These are phyloP conservation scores for Ilex asprella DNA, from an alignment of 257 asterid species.

Conservation along the genomic window DNA sequence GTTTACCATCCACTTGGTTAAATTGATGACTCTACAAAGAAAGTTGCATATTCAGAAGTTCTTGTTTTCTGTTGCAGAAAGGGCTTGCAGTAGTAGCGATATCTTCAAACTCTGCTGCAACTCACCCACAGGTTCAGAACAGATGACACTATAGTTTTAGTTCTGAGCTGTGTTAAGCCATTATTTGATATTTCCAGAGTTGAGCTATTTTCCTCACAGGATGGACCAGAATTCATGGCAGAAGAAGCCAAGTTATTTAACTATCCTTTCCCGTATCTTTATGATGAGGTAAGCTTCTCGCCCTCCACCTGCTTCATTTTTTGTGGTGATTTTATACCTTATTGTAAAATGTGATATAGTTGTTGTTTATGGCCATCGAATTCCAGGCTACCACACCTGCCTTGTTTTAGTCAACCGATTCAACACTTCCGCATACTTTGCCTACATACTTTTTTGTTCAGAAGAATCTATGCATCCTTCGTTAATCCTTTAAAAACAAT, in stretches of 20 bases:
- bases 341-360: too few species aligned
- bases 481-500: too few species aligned
- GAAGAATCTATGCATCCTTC: too few species aligned
- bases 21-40: not conserved
- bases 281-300: conserved; percentile 55
- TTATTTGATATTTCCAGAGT: conserved; percentile 13
- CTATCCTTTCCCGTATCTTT: conserved; percentile 85
- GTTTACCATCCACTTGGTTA: too few species aligned
- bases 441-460: too few species aligned
- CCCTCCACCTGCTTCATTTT: not conserved
- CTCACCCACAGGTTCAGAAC: conserved; percentile 80
- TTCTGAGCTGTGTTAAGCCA: conserved; percentile 26
- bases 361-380: too few species aligned
- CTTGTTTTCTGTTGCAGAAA: conserved; percentile 49
- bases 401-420: too few species aligned
- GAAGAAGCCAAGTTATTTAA: conserved; percentile 68
- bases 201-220: conserved; percentile 42
- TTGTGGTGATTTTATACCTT: too few species aligned
- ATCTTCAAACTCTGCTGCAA: conserved; percentile 70
- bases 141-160: conserved; percentile 22
- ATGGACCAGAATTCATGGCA: conserved; percentile 87
- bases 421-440: too few species aligned
- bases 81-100: conserved; percentile 88
- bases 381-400: too few species aligned
- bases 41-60: not conserved